These are phyloP conservation scores for Lactifluus piperatus DNA, from an alignment of 768 basidiomycete species.

Conservation along the genomic window DNA sequence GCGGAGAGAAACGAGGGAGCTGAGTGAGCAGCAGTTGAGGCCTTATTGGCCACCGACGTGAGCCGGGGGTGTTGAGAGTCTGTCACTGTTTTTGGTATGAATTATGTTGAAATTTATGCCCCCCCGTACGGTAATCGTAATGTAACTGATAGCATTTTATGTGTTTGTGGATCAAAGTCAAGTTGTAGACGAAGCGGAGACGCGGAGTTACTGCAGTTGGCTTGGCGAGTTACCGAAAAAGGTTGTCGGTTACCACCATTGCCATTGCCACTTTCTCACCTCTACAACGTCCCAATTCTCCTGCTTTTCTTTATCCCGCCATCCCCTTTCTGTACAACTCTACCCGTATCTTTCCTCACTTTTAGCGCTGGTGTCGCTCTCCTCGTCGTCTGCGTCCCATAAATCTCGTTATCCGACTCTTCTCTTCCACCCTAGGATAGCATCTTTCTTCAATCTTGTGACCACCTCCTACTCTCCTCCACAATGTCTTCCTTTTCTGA, in stretches of 20 bases:
- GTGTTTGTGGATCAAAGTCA: no score
- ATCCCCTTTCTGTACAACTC: slow-evolving; percentile 20
- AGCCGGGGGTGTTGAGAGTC: no score
- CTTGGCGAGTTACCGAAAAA: neutral
- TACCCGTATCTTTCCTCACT: slow-evolving; percentile 27
- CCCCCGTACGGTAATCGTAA: neutral
- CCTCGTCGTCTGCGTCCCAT: slow-evolving; percentile 5
- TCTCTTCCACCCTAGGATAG: slow-evolving; percentile 12
- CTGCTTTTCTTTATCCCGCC: slow-evolving; percentile 10
- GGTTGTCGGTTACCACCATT: neutral
- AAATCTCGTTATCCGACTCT: neutral
- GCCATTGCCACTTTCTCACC: neutral
- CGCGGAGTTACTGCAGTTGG: no score
- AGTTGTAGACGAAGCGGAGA: no score
- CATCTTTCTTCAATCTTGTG: slow-evolving; percentile 6
- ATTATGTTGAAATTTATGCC: neutral
- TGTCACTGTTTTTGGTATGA: no score
- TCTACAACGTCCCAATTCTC: neutral
- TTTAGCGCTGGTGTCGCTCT: slow-evolving; percentile 21
- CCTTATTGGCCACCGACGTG: neutral
- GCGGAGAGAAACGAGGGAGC: neutral
- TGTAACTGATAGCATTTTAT: no score
- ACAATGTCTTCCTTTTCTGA: slow-evolving; percentile 52
- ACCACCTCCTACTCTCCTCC: slow-evolving; percentile 5
- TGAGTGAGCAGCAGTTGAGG: neutral